A percentile compares a stretch with the other conserved stretches of the same genome.
These are phyloP conservation scores for Akanthomyces dipterigenus DNA, from an alignment of 2,329 filamentous ascomycete genomes.

Conservation along the genomic window DNA sequence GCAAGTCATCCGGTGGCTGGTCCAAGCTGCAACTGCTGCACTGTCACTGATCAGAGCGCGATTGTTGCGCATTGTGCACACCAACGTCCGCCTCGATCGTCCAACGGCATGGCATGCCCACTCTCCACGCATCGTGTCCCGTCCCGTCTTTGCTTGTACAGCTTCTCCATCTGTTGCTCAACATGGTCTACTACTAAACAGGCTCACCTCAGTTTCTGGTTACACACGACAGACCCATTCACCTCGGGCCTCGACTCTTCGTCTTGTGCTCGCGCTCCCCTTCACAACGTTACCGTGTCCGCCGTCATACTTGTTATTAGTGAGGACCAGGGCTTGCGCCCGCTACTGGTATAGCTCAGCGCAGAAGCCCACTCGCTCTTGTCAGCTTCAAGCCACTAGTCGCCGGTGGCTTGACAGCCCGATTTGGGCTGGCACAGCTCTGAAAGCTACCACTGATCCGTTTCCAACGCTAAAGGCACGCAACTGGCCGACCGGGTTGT, in stretches of 20 bases:
- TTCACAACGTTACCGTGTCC: not conserved
- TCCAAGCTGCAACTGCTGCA: not conserved
- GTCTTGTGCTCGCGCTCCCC: not conserved
- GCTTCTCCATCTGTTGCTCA: not conserved
- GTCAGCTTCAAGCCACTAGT: constrained; percentile 11
- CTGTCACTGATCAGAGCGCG: not conserved
- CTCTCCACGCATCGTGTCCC: constrained; percentile 3
- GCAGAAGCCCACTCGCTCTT: not conserved
- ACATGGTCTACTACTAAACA: not conserved
- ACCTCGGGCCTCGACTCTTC: not conserved
- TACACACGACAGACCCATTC: not conserved
- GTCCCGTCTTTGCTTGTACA: not conserved
- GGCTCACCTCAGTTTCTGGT: not conserved
- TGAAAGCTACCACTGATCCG: not conserved
- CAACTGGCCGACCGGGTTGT: not conserved
- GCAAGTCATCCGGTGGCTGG: constrained; percentile 8
- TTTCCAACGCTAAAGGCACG: not conserved
- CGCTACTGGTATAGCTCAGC: not conserved
- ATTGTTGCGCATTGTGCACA: constrained; percentile 6
- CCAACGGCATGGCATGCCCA: constrained; percentile 7
- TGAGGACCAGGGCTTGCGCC: not conserved
- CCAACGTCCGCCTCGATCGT: constrained; percentile 8
- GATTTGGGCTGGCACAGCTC: constrained; percentile 4
- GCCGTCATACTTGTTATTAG: not conserved
- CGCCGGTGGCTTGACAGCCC: constrained; percentile 6